Evolutionary conservation across 805 yeast species (phyloP), one percentile per base, ranked within the genome.

Genomic region (Wickerhamiella qilinensis): DNA sequence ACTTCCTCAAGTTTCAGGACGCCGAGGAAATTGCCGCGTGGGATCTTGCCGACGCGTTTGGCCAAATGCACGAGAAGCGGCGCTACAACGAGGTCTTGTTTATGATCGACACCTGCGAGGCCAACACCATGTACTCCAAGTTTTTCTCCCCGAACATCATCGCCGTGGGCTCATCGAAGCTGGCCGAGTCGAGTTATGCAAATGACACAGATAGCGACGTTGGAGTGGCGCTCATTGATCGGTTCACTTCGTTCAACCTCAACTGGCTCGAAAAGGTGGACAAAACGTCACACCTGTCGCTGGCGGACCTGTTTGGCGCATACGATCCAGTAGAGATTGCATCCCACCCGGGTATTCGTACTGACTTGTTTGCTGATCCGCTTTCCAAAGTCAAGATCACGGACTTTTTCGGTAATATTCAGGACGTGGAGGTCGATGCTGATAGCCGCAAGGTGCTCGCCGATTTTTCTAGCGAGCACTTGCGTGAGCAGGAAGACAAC

Each of bases 31-130:
- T 91, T 41, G 85, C 94, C 2, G 76, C 94, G 8, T 78, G 83
- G 62, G 99, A 91, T 59, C 71, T 91, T 44, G 97, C 98, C 1
- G 94, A 91, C 60, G 97, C 97, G 2, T 83, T 91, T 61, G 93
- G 74, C 38, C 96, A 91, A 56, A 91, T 91, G 98, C 74, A 83
- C 62, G 94, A 88, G 56, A 86, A 86, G 71, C 80, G 81, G 49
- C 68, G 98, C 40, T 91, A 91, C 63, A 85, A 86, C 50, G 97
- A 91, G 63, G 81, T 91, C 25, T 75, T 91, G 54, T 91, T 91
- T 60, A 91, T 91, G 97, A 80, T 91, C 46, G 99, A 91, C 58
- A 91, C 99, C 0, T 91, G 99, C 55, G 98, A 91, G 64, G 98
- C 98, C 20, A 91, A 88, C 59, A 84, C 98, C 14, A 88, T 91